phyloP scores from a whole-genome alignment of 768 basidiomycete species.

The Russula abietina region DNA sequence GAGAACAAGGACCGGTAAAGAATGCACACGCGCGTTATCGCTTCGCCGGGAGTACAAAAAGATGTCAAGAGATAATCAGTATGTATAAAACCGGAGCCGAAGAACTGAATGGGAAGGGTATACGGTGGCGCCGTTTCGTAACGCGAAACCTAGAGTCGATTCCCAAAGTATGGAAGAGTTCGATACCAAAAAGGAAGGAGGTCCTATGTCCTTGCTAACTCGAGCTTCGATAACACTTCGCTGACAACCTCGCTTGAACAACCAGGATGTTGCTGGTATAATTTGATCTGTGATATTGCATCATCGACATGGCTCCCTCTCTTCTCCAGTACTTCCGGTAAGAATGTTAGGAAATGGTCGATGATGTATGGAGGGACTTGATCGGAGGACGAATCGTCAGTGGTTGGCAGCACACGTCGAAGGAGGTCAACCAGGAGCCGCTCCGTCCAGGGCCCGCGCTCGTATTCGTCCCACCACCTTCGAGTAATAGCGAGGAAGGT shows the following conservation, averaged over 20 bases:
- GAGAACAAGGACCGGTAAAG: too few species aligned
- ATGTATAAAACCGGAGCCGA: too few species aligned
- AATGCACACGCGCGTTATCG: too few species aligned
- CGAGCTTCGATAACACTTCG: not conserved
- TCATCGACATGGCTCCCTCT: not conserved
- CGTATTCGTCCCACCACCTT: not conserved
- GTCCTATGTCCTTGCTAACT: not conserved
- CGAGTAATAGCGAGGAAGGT: not conserved
- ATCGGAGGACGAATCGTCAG: not conserved
- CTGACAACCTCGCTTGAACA: not conserved
- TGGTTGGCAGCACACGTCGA: not conserved
- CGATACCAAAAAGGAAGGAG: not conserved
- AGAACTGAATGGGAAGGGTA: too few species aligned
- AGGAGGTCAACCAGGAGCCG: not conserved
- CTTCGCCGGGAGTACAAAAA: too few species aligned
- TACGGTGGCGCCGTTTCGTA: too few species aligned
- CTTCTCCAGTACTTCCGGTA: not conserved
- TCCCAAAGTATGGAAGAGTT: not conserved
- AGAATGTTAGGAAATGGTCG: not conserved
- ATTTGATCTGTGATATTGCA: not conserved
- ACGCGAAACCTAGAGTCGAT: too few species aligned
- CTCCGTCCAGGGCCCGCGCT: not conserved
- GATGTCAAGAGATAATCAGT: too few species aligned
- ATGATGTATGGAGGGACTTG: not conserved
- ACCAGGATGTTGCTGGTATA: not conserved